A percentile compares a stretch with the other conserved stretches of the same genome.
Conservation (phyloP, 192 early-diverging fungal species). For the Umbelopsis sp. region DNA sequence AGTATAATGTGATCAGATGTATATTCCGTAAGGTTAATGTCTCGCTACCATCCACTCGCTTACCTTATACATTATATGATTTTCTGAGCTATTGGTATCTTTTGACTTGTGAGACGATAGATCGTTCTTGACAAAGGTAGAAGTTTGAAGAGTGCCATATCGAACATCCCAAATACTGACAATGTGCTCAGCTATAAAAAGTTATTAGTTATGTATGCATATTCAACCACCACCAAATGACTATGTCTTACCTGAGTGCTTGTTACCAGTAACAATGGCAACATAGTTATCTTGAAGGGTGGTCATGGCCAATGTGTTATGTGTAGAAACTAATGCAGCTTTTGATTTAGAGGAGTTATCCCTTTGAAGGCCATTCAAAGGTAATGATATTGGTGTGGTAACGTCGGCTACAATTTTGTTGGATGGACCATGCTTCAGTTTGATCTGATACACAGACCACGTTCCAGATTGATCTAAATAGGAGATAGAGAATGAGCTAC, state of each 20-base stretch:
- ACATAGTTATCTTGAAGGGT: constrained; percentile 48
- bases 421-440: constrained; percentile 28
- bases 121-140: neutral
- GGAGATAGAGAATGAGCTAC: neutral
- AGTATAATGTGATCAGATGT: neutral
- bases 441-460: constrained; percentile 31
- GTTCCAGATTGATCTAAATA: constrained; percentile 21
- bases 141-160: constrained; percentile 56
- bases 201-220: neutral
- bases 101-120: neutral
- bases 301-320: constrained; percentile 29
- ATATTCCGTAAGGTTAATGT: neutral
- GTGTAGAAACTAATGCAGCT: neutral
- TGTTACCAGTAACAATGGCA: constrained; percentile 37
- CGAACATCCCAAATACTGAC: constrained; percentile 54
- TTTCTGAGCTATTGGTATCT: constrained; percentile 11
- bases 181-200: constrained; percentile 30
- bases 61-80: constrained; percentile 5
- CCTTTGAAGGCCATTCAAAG: constrained; percentile 18
- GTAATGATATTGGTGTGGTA: constrained; percentile 9
- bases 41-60: neutral
- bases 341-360: neutral
- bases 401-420: constrained; percentile 24
- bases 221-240: neutral
- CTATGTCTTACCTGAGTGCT: constrained; percentile 15